These are phyloP conservation scores for Spergularia bocconei DNA, from an alignment of 148 eudicot species.

Conservation along the genomic window DNA sequence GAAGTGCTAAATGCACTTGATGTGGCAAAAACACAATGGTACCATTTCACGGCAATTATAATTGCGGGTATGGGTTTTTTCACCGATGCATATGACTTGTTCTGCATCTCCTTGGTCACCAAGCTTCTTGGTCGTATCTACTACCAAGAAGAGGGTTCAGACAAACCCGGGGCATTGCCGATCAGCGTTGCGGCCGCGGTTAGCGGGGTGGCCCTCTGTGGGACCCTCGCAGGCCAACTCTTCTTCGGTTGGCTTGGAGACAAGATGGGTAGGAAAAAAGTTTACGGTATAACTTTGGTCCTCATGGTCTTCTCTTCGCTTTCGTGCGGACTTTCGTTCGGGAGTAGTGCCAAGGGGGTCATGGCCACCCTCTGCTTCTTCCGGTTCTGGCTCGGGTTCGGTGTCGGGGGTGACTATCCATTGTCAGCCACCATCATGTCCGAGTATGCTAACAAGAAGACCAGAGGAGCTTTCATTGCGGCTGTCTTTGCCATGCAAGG, in stretches of 20 bases:
- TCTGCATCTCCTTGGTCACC: conserved; percentile 63
- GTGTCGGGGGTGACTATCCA: conserved; percentile 75
- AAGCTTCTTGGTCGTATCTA: conserved; percentile 65
- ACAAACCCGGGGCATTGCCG: conserved; percentile 51
- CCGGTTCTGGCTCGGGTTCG: conserved; percentile 77
- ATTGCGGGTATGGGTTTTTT: conserved; percentile 81
- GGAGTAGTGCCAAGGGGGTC: conserved; percentile 36
- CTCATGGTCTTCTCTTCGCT: conserved; percentile 55
- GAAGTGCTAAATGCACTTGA: conserved; percentile 63
- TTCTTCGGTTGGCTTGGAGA: conserved; percentile 78
- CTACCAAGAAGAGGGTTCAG: conserved; percentile 29
- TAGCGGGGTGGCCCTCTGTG: conserved; percentile 60
- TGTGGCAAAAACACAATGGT: conserved; percentile 62
- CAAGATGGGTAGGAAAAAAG: conserved; percentile 61
- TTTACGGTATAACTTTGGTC: conserved; percentile 57
- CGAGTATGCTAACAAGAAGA: conserved; percentile 75
- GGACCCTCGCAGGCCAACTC: conserved; percentile 67
- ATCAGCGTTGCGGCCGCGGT: conserved; percentile 52
- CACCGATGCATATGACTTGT: conserved; percentile 78
- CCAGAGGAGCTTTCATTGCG: conserved; percentile 62
- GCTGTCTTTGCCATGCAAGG: conserved; percentile 87
- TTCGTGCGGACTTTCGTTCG: conserved; percentile 59
- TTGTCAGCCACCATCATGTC: conserved; percentile 80
- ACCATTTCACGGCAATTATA: conserved; percentile 69
- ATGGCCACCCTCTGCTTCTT: conserved; percentile 75